Evolutionary conservation across 352 stramenopile species (phyloP).

Genomic region (Pythium phragmiticola): DNA sequence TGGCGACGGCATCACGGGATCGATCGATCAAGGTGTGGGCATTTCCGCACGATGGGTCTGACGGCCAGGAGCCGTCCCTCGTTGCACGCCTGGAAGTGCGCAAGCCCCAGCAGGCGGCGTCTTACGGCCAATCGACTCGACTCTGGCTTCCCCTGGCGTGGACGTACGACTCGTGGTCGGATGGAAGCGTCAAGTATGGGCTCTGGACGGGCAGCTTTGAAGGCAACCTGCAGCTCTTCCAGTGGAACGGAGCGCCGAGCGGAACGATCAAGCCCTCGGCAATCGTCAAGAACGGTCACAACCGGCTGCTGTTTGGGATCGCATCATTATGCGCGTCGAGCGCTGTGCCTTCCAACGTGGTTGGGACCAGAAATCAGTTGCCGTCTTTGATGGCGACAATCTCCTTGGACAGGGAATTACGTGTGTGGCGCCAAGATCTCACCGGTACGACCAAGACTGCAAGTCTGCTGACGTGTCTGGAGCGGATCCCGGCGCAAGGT

Average conservation of each 20-base stretch:
- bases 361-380: neutral
- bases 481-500: constrained; percentile 52
- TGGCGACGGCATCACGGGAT: constrained; percentile 69
- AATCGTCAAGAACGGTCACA: constrained; percentile 62
- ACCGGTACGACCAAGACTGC: neutral
- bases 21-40: constrained; percentile 70
- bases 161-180: constrained; percentile 22
- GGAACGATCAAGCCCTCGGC: constrained; percentile 38
- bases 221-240: constrained; percentile 61
- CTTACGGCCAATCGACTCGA: constrained; percentile 62
- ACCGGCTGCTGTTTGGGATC: constrained; percentile 66
- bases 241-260: constrained; percentile 33
- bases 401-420: constrained; percentile 66
- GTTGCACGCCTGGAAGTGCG: constrained; percentile 40
- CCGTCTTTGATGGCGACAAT: constrained; percentile 44
- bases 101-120: constrained; percentile 62
- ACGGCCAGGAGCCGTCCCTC: constrained; percentile 11
- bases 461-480: constrained; percentile 31
- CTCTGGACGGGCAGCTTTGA: constrained; percentile 76
- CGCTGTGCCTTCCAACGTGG: neutral
- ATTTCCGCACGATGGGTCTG: neutral
- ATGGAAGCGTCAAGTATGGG: constrained; percentile 20
- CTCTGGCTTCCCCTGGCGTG: constrained; percentile 76
- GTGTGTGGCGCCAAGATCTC: constrained; percentile 48
- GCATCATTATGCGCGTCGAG: constrained; percentile 24